Base-by-base conservation (phyloP, 495 filamentous ascomycete species). In the Xylaria grammica region DNA sequence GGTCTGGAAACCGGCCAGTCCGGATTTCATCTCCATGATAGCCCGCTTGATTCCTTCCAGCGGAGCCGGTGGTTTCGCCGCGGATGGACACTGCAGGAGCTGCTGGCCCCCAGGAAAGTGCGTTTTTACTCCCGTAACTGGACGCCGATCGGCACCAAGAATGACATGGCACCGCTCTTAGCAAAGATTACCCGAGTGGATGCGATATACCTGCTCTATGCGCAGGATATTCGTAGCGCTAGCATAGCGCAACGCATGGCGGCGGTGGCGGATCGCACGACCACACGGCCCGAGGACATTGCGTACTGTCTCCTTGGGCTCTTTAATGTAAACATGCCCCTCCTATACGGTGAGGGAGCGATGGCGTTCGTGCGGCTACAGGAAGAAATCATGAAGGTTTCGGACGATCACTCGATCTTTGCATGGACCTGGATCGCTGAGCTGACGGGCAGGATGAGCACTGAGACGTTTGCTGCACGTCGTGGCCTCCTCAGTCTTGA, bases 41-140 rank as follows among this genome's bases (percentile, higher is more conserved):
- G 27, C 24, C 15, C 26, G 40, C 42, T 59, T 15, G 56, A 59
- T 13, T 46, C 26, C 0, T 67, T 64, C 29, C 50, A 51, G 11
- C 48, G 13, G 36, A 73, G 69, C 54, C 45, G 65, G 26, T 78
- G 76, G 73, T 78, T 77, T 57, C 66, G 50, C 5, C 34, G 75
- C 38, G 74, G 75, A 11, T 77, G 75, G 75, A 77, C 75, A 3
- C 63, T 78, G 1, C 75, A 77, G 34, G 76, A 78, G 54, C 66
- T 78, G 4, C 56, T 78, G 24, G 65, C 65, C 4, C 65, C 65
- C 0, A 42, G 4, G 34, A 38, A 32, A 13, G 32, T 57, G 30
- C 32, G 20, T 5, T 67, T 67, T 53, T 63, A 36, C 24, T 62
- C 58, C 6, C 40, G 49, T 38, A 42, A 67, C 40, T 63, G 65